Evolutionary conservation across 225 moss, liverwort and hornwort genomes (phyloP), one percentile per base, ranked within the genome.

Genomic region (Thuidium tamariscinum): DNA sequence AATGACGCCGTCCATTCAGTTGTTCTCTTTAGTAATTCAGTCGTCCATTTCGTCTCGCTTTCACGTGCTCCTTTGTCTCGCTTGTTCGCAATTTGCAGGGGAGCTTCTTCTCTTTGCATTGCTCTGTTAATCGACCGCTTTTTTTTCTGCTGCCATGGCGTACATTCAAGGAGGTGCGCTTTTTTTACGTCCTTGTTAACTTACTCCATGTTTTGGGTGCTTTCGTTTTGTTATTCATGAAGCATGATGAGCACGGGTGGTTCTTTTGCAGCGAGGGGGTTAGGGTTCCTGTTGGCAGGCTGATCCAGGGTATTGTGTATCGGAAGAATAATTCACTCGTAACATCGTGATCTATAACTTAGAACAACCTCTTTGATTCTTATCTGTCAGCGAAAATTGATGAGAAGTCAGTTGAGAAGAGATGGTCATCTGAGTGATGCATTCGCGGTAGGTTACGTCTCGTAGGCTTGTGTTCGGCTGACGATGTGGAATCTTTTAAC

Each of bases 111-210:
- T 32, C 6, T n/a, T 41, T 34, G 52, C 29, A 4, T 46, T 59
- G 57, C 56, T 32, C 51, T 34, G 49, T 14, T 8, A 13, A 7
- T 52, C 39, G 60, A 49, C 27, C 7, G 65, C 25, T 16, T 9
- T n/a, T 9, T 55, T 19, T 34, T 83, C 68, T 66, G 41, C 83
- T 16, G 69, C 77, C 41, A 87, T 87, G 87, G 87, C 83, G 77
- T 87, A 87, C 77, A 41, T 87, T 77, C 87, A 77, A 87, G 87
- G 87, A 87, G 87, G 87, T 87, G 7, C 8, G 39, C 5, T 30
- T 46, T 16, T 27, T 16, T 27, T 3, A 18, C 11, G 4, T 13
- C 17, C 20, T 81, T 54, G 9, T n/a, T n/a, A n/a, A n/a, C n/a
- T n/a, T 69, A 34, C 42, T 74, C 51, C 12, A 2, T 29, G 2